phyloP scores from a whole-genome alignment of 805 yeast species.

The Ogataea pilisensis region DNA sequence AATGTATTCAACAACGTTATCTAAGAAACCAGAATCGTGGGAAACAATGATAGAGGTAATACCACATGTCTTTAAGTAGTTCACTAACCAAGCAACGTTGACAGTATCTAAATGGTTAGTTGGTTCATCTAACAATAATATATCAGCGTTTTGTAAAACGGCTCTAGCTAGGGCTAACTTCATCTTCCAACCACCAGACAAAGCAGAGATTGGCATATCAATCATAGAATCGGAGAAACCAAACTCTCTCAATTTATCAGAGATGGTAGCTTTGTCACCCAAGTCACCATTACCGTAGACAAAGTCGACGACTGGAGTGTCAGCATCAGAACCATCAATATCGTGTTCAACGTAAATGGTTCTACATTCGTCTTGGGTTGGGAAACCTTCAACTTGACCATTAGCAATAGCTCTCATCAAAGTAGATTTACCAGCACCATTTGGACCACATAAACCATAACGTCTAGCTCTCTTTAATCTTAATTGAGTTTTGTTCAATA shows the following conservation, averaged over 20 bases:
- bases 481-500: slow-evolving; percentile 98
- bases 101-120: slow-evolving; percentile 99
- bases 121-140: slow-evolving; percentile 97
- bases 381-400: slow-evolving; percentile 99
- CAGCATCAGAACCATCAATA: slow-evolving; percentile 97
- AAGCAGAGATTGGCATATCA: slow-evolving; percentile 87
- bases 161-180: slow-evolving; percentile 99
- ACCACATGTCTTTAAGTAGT: slow-evolving; percentile 98
- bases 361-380: slow-evolving; percentile 97
- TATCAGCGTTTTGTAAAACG: slow-evolving; percentile 97
- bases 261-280: slow-evolving; percentile 62
- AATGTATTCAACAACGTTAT: slow-evolving; percentile 95
- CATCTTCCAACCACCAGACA: slow-evolving; percentile 99
- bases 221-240: slow-evolving; percentile 93
- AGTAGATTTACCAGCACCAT: slow-evolving; percentile 99
- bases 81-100: slow-evolving; percentile 99
- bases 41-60: slow-evolving; percentile 98
- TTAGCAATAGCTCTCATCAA: slow-evolving; percentile 95
- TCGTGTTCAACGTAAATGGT: slow-evolving; percentile 99
- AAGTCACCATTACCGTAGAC: slow-evolving; percentile 79
- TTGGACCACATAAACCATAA: slow-evolving; percentile 98
- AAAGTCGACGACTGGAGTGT: slow-evolving; percentile 89
- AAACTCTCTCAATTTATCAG: slow-evolving; percentile 79
- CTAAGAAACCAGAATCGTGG: slow-evolving; percentile 99
- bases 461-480: slow-evolving; percentile 99